These are phyloP conservation scores for Suillus brevipes DNA, from an alignment of 768 basidiomycete species.

Conservation along the genomic window DNA sequence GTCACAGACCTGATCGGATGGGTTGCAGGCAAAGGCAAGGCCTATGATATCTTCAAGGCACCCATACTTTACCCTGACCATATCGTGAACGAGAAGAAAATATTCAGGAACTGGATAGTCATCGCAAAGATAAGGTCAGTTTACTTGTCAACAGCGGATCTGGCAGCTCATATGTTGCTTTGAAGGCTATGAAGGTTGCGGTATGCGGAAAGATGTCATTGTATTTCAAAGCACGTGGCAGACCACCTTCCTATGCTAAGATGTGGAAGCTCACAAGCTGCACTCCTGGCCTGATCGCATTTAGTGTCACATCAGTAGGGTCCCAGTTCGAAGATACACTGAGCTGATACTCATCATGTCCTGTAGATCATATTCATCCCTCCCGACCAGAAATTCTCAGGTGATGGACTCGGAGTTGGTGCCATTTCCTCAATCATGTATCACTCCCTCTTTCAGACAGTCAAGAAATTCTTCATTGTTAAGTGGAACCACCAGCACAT, in stretches of 20 bases:
- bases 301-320: background rate
- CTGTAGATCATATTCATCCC: constrained; percentile 2
- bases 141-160: background rate
- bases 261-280: background rate
- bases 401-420: constrained; percentile 1
- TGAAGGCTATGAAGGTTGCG: constrained; percentile 4
- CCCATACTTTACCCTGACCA: constrained; percentile 1
- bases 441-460: background rate
- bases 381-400: background rate
- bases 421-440: constrained; percentile 2
- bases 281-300: constrained; percentile 7
- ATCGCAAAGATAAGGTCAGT: constrained; percentile 3
- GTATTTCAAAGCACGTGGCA: background rate
- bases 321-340: background rate
- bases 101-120: background rate
- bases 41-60: background rate
- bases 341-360: background rate
- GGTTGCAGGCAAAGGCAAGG: background rate
- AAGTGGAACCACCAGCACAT: background rate
- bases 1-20: background rate
- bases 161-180: background rate
- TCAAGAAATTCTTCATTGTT: constrained; percentile 1
- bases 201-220: constrained; percentile 3
- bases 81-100: background rate
- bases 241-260: background rate